phyloP scores from a whole-genome alignment of 805 yeast species.

The Ogataea wickerhamii region DNA sequence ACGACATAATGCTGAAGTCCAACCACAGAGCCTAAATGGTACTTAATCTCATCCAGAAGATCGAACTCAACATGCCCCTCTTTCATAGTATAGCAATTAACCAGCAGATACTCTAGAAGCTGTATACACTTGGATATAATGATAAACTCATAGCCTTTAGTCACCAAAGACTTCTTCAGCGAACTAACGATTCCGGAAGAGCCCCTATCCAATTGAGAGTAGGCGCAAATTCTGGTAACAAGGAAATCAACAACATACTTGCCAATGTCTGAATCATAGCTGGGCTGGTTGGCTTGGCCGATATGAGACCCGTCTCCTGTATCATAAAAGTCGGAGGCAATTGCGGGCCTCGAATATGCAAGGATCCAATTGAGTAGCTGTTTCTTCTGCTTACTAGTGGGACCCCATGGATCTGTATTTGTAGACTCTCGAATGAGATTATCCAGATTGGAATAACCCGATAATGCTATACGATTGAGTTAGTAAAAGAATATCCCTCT shows the following conservation, averaged over 20 bases:
- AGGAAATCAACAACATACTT: constrained; percentile 20
- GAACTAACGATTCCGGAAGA: constrained; percentile 13
- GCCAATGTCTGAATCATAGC: constrained; percentile 17
- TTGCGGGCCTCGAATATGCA: constrained; percentile 9
- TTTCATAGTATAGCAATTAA: constrained; percentile 23
- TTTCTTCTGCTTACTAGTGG: constrained; percentile 41
- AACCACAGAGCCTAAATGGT: constrained; percentile 13
- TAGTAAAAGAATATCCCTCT: constrained; percentile 5
- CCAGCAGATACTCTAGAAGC: constrained; percentile 24
- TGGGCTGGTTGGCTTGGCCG: constrained; percentile 1
- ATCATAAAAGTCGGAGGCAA: constrained; percentile 14
- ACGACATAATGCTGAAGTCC: constrained; percentile 14
- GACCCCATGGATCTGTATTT: constrained; percentile 53
- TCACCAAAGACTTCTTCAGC: constrained; percentile 26
- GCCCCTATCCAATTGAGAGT: constrained; percentile 9
- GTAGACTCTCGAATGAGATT: constrained; percentile 41
- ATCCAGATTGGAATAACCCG: constrained; percentile 30
- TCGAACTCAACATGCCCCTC: constrained; percentile 18
- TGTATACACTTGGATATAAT: constrained; percentile 26
- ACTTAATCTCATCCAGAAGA: constrained; percentile 17
- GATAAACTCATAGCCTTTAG: constrained; percentile 28
- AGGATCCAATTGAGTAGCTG: constrained; percentile 26
- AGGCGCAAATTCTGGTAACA: constrained; percentile 17
- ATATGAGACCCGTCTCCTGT: constrained; percentile 3
- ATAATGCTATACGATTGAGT: constrained; percentile 19